Conservation (phyloP, 768 basidiomycete species). For the Exidia glandulosa region DNA sequence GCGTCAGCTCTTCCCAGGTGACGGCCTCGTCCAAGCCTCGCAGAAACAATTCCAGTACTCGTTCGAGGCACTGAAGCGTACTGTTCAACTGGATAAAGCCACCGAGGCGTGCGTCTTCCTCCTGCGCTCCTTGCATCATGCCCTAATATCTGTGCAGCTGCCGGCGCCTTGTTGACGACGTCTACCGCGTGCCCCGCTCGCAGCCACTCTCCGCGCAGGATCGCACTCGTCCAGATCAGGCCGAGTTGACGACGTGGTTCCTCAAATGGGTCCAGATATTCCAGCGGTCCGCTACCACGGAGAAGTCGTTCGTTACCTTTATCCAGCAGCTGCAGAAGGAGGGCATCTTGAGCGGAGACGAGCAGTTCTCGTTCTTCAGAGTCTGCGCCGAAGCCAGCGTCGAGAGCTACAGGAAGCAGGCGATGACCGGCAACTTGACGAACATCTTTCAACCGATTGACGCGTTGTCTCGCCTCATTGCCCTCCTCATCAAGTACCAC, state of each 20-base stretch:
- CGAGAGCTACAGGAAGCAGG: slow-evolving; percentile 67
- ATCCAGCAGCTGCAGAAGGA: slow-evolving; percentile 96
- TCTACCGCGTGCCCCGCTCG: slow-evolving; percentile 52
- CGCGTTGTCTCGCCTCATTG: slow-evolving; percentile 88
- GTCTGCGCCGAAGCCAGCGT: slow-evolving; percentile 94
- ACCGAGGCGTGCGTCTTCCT: slow-evolving; percentile 65
- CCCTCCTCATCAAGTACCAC: slow-evolving; percentile 98
- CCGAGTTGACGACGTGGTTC: slow-evolving; percentile 60
- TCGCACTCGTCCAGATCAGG: neutral
- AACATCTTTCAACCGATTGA: slow-evolving; percentile 84
- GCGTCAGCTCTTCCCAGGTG: slow-evolving; percentile 72
- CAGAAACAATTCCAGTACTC: slow-evolving; percentile 71
- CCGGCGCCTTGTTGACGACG: slow-evolving; percentile 65
- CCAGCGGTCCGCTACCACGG: slow-evolving; percentile 80
- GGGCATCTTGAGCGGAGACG: slow-evolving; percentile 91
- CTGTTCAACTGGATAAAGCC: slow-evolving; percentile 61
- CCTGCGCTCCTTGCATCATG: slow-evolving; percentile 1
- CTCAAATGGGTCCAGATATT: slow-evolving; percentile 95
- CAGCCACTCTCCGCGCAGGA: slow-evolving; percentile 21
- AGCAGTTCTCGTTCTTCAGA: slow-evolving; percentile 94
- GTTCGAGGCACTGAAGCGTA: slow-evolving; percentile 69
- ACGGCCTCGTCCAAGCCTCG: slow-evolving; percentile 63
- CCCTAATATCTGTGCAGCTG: slow-evolving; percentile 34
- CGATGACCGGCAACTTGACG: slow-evolving; percentile 54
- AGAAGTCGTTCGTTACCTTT: slow-evolving; percentile 92